Percentiles rank a stretch among this genome's conserved stretches.
Conservation (phyloP, 148 eudicot species). For the Simmondsia chinensis region DNA sequence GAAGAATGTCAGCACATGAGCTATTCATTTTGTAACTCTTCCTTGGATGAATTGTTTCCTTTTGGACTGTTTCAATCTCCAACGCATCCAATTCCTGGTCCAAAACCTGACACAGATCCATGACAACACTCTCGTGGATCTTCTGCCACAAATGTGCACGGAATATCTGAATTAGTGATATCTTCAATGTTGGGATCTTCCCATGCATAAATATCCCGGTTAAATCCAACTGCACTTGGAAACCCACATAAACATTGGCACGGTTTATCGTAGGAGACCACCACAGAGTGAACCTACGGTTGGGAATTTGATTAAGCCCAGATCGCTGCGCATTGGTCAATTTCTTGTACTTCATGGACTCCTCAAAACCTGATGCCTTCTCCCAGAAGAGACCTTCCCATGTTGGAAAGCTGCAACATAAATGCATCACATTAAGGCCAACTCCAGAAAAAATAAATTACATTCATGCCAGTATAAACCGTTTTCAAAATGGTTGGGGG, state of each 20-base stretch:
- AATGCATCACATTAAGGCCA: neutral
- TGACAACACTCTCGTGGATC: slow-evolving; percentile 97
- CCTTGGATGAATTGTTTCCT: slow-evolving; percentile 98
- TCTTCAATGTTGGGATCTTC: slow-evolving; percentile 92
- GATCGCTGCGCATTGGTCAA: slow-evolving; percentile 98
- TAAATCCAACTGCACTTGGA: slow-evolving; percentile 97
- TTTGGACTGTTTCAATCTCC: slow-evolving; percentile 97
- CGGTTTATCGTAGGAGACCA: slow-evolving; percentile 99
- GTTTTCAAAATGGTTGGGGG: no score
- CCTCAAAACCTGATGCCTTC: slow-evolving; percentile 99
- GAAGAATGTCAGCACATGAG: slow-evolving; percentile 91
- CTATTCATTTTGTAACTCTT: slow-evolving; percentile 99
- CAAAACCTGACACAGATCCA: slow-evolving; percentile 99
- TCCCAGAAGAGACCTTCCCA: slow-evolving; percentile 99
- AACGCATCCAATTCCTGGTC: slow-evolving; percentile 97
- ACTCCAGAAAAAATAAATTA: neutral
- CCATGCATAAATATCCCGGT: slow-evolving; percentile 99
- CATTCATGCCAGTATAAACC: neutral
- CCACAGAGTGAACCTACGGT: slow-evolving; percentile 97
- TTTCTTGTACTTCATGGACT: slow-evolving; percentile 98
- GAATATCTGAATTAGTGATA: slow-evolving; percentile 97
- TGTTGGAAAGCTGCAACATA: slow-evolving; percentile 73
- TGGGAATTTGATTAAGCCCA: slow-evolving; percentile 96
- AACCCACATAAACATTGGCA: slow-evolving; percentile 98
- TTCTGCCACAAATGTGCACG: slow-evolving; percentile 99